These are phyloP conservation scores for Rhizodiscina lignyota DNA, from an alignment of 495 filamentous ascomycete genomes.

Conservation along the genomic window DNA sequence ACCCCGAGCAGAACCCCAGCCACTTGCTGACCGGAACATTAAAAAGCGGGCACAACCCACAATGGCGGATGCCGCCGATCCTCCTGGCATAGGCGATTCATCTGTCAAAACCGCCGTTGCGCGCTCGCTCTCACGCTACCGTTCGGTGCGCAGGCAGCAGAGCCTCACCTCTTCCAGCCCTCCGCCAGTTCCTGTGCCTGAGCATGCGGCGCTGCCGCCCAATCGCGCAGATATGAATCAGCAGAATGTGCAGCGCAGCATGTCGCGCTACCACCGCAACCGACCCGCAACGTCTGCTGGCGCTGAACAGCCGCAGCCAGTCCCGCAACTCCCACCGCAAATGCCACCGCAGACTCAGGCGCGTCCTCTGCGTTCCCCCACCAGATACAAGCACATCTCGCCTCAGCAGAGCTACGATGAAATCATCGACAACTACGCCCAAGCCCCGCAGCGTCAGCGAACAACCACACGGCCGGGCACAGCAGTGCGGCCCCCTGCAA, in stretches of 20 bases:
- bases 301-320: conserved; percentile 1
- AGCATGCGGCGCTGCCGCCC: conserved; percentile 3
- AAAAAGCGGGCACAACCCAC: too few species aligned
- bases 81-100: too few species aligned
- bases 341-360: background rate
- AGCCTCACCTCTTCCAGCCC: background rate
- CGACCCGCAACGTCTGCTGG: conserved; percentile 7
- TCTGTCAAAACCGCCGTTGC: too few species aligned
- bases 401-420: background rate
- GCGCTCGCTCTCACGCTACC: conserved; percentile 21
- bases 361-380: background rate
- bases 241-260: conserved; percentile 13
- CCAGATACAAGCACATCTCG: background rate
- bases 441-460: background rate
- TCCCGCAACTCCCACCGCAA: background rate
- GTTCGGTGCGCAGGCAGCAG: conserved; percentile 14
- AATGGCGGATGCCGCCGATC: too few species aligned
- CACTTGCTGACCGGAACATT: too few species aligned
- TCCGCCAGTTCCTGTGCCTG: conserved; percentile 5
- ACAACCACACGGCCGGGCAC: background rate
- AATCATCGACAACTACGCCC: background rate
- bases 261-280: conserved; percentile 19
- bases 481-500: background rate
- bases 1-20: too few species aligned
- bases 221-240: conserved; percentile 1